phyloP scores from a whole-genome alignment of 2,329 filamentous ascomycete genomes.

The Penicillium sp. region DNA sequence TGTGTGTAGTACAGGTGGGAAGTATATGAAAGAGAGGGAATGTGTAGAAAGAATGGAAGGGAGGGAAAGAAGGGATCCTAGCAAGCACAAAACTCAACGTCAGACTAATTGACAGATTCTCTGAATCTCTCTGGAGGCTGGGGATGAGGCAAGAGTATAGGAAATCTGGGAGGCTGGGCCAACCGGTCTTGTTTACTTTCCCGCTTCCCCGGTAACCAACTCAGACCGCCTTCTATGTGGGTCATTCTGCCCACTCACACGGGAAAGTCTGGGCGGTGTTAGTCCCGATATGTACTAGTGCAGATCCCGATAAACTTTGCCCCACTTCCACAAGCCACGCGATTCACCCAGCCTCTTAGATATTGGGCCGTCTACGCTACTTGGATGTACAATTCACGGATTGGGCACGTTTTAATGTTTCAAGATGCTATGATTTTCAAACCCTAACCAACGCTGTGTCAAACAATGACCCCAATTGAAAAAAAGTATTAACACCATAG shows the following conservation, averaged over 20 bases:
- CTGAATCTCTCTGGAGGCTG: constrained; percentile 34
- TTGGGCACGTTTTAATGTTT: background rate
- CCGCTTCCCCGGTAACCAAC: constrained; percentile 37
- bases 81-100: constrained; percentile 29
- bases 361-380: constrained; percentile 1
- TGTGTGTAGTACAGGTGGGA: constrained; percentile 14
- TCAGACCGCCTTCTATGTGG: constrained; percentile 30
- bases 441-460: constrained; percentile 8
- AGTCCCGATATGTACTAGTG: constrained; percentile 11
- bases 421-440: background rate
- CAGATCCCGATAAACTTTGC: constrained; percentile 13
- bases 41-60: constrained; percentile 32
- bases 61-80: constrained; percentile 35
- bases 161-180: constrained; percentile 42
- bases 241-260: constrained; percentile 9
- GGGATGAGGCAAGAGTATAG: constrained; percentile 28
- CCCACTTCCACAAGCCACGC: constrained; percentile 18
- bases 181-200: constrained; percentile 42
- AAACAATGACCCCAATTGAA: constrained; percentile 2
- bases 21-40: constrained; percentile 24
- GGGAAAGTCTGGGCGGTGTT: constrained; percentile 2
- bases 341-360: constrained; percentile 19
- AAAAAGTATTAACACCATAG: background rate
- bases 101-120: constrained; percentile 17
- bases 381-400: background rate